phyloP scores from a whole-genome alignment of 345 rosid genomes.

The Cardamine chenopodiifolia region DNA sequence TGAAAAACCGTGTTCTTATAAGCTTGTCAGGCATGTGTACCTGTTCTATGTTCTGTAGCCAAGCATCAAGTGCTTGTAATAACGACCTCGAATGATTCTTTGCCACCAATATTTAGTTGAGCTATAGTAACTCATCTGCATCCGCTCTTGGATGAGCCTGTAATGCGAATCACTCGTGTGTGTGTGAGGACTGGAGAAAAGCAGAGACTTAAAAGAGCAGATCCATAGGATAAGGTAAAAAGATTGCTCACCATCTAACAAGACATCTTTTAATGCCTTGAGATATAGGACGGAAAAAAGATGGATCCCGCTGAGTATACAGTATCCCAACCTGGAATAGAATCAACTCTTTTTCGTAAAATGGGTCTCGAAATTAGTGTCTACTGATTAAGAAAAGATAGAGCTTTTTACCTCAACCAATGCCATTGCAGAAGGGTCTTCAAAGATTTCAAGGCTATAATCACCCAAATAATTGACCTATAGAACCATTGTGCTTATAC shows the following conservation, averaged over 20 bases:
- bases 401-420: constrained; percentile 63
- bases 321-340: constrained; percentile 79
- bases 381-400: not conserved
- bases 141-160: constrained; percentile 82
- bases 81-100: constrained; percentile 72
- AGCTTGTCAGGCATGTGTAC: constrained; percentile 14
- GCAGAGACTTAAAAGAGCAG: constrained; percentile 20
- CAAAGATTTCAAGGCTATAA: constrained; percentile 81
- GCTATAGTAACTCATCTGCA: constrained; percentile 59
- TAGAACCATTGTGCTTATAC: constrained; percentile 1
- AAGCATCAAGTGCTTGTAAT: constrained; percentile 90
- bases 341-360: constrained; percentile 4
- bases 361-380: not conserved
- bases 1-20: not conserved
- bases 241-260: constrained; percentile 73
- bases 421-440: constrained; percentile 88
- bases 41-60: constrained; percentile 46
- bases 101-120: constrained; percentile 68
- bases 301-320: constrained; percentile 83
- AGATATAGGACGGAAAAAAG: constrained; percentile 82
- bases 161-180: not conserved
- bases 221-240: constrained; percentile 8
- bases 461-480: constrained; percentile 89
- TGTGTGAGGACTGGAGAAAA: not conserved
- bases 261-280: constrained; percentile 86